Conservation (phyloP, 148 eudicot genomes). For the Heliamphora exappendiculata region DNA sequence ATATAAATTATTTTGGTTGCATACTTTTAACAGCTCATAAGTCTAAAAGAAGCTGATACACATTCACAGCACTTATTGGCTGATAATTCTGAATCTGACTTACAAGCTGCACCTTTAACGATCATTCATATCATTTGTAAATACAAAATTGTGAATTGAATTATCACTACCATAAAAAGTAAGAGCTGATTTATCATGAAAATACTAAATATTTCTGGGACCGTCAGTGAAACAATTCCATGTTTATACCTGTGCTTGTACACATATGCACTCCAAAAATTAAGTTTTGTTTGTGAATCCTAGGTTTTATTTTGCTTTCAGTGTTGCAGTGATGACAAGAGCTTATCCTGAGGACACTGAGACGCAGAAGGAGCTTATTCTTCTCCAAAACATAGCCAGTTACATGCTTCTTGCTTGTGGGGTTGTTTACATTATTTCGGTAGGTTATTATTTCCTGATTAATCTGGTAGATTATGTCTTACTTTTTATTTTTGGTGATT, state of each 20-base stretch:
- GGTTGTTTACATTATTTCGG: conserved; percentile 64
- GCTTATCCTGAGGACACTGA: conserved; percentile 63
- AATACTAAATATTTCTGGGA: not conserved
- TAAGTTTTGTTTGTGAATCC: not conserved
- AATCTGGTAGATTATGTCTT: not conserved
- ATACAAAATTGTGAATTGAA: not conserved
- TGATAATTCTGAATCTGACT: no score
- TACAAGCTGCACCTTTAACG: no score
- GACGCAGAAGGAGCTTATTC: conserved; percentile 40
- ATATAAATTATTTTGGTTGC: not conserved
- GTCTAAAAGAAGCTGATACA: no score
- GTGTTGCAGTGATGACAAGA: conserved; percentile 97
- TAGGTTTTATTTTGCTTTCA: conserved; percentile 24
- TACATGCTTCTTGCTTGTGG: conserved; percentile 86
- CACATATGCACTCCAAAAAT: not conserved
- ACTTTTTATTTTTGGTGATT: no score
- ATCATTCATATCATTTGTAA: not conserved
- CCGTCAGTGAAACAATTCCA: not conserved
- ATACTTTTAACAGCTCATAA: no score
- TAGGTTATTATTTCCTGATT: conserved; percentile 23
- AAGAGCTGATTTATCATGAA: not conserved
- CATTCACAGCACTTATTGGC: no score
- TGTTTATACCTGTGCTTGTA: not conserved
- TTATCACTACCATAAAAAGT: no score
- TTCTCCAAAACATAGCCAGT: conserved; percentile 71